Evolutionary conservation across 768 basidiomycete genomes (phyloP), one percentile per base, ranked within the genome.

Genomic region (Termitomyces sp.): DNA sequence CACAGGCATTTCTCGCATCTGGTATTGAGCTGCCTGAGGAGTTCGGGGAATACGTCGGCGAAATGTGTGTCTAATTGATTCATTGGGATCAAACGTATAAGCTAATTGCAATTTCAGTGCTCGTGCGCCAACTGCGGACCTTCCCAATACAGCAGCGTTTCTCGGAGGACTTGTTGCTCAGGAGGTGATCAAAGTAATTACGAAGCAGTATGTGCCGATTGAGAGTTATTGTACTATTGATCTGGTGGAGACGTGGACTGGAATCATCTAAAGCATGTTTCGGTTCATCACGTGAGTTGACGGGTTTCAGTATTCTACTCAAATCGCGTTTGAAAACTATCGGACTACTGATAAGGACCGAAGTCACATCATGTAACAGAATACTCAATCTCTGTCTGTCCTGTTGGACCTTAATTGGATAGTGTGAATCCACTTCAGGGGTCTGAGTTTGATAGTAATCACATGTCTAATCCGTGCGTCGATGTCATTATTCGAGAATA

Each of bases 101-200:
- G 62, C 56, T 67, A n/a, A 70, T 56, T 11, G 30, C 14, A n/a
- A 24, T 18, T 20, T 6, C 65, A 94, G 93, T 55, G 85, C 78
- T 11, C 88, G 94, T 2, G 79, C 92, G 8, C 91, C 90, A 2
- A 86, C 81, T 0, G 87, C 92, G 3, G 93, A 96, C 65, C 73
- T 98, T 3, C 96, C 96, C 6, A 98, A 94, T 62, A 94, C 87
- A 2, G 92, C 96, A 0, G 95, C 95, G 2, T 85, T 98, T 66
- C 76, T 98, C 0, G 97, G 97, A 1, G 97, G 97, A 2, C 71
- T 98, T 36, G 88, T 98, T 20, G 94, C 95, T 26, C 97, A 99
- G 65, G 97, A 99, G 68, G 86, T 87, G 6, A 98, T 98, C 79
- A 98, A 99, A 80, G 80, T 98, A 73, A 88, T 96, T 65, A 99